Evolutionary conservation across 257 asterid species (phyloP).

Genomic region (Sherardia arvensis): DNA sequence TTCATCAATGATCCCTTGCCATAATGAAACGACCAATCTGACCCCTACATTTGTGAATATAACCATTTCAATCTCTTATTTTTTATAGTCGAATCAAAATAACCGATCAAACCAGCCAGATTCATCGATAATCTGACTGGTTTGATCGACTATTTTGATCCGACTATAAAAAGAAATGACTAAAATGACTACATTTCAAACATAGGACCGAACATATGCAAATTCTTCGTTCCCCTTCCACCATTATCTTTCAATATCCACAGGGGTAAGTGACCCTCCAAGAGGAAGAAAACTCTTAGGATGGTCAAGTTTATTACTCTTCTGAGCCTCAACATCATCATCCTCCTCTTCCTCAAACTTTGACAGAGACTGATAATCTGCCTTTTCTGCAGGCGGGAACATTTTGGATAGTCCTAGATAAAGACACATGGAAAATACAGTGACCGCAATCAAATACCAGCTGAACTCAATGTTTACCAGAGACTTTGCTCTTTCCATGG

Average conservation of each 20-base stretch:
- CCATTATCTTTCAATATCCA: conserved; percentile 38
- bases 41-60: background rate
- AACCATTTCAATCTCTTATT: background rate
- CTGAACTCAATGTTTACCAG: conserved; percentile 62
- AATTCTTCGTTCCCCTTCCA: background rate
- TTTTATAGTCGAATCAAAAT: too few relatives aligned
- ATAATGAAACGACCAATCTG: background rate
- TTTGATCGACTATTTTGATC: too few relatives aligned
- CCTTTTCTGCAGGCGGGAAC: conserved; percentile 29
- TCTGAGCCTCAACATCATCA: conserved; percentile 52
- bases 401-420: conserved; percentile 29
- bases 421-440: conserved; percentile 23
- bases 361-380: conserved; percentile 30
- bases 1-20: background rate
- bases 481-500: conserved; percentile 58
- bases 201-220: too few relatives aligned
- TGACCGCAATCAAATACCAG: conserved; percentile 37
- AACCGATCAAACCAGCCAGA: background rate
- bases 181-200: background rate
- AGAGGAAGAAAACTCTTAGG: conserved; percentile 33
- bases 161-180: background rate
- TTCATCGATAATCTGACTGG: too few relatives aligned
- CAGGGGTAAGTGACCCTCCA: conserved; percentile 21
- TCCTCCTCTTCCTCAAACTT: conserved; percentile 26
- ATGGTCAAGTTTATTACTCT: conserved; percentile 17